These are phyloP conservation scores for Annulohypoxylon maeteangense DNA, from an alignment of 495 filamentous ascomycete species.

Conservation along the genomic window DNA sequence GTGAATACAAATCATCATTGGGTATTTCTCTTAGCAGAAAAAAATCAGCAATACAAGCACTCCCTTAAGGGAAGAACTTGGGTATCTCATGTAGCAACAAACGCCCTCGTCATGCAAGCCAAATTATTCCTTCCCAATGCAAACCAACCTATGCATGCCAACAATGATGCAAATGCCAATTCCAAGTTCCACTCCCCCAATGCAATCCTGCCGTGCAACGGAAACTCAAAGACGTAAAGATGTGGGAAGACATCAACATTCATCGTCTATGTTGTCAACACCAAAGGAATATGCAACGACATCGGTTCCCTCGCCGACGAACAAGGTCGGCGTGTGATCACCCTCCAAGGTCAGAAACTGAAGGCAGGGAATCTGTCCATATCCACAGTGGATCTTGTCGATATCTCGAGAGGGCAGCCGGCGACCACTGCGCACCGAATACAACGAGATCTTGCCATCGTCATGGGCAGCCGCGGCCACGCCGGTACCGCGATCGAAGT, in stretches of 20 bases:
- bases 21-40: not conserved
- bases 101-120: conserved; percentile 3
- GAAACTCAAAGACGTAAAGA: not conserved
- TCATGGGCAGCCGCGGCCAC: conserved; percentile 57
- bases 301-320: conserved; percentile 36
- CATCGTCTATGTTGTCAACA: conserved; percentile 5
- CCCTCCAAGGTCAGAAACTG: conserved; percentile 49
- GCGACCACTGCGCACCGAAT: conserved; percentile 51
- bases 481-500: conserved; percentile 47
- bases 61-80: not conserved
- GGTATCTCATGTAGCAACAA: conserved; percentile 12
- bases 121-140: not conserved
- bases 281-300: conserved; percentile 51
- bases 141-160: not conserved
- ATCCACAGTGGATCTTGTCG: conserved; percentile 9
- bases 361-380: conserved; percentile 37
- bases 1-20: not conserved
- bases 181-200: too few relatives aligned
- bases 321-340: conserved; percentile 47
- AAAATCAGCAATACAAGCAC: not conserved
- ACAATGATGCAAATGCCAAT: too few relatives aligned
- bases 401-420: conserved; percentile 40
- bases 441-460: conserved; percentile 53
- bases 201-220: not conserved
- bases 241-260: conserved; percentile 2